Evolutionary conservation across 805 yeast species (phyloP), one percentile per base, ranked within the genome.

Genomic region (Lipomyces japonicus): DNA sequence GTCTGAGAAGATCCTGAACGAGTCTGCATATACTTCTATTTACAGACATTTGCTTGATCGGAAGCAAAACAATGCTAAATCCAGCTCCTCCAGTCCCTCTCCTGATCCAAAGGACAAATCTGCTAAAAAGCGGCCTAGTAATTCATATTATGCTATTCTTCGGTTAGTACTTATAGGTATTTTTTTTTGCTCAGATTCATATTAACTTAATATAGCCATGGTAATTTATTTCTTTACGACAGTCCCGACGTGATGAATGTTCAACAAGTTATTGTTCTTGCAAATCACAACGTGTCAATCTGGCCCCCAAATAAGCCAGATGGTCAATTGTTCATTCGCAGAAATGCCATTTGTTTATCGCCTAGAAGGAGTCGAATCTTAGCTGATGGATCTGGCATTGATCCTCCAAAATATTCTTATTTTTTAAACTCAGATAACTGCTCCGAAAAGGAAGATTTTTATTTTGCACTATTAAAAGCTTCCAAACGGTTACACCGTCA

Each of bases 391-490:
- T 12, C 12, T 2, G 10, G 5, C 16, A 38, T 30, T 32, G 38
- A 37, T 10, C 51, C 66, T 2, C 73, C 75, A 1, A 60, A 63
- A n/a, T 60, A 61, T 49, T 64, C 75, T 4, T 77, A 78, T 60
- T 91, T 77, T 65, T 67, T 91, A 2, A 86, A 88, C 65, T 77
- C 83, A 39, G 95, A 88, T 59, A 75, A 80, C 42, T 87, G 89
- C 58, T 76, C 76, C 48, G 89, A 84, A 41, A 91, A 91, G 62
- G 98, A 93, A 66, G 96, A 91, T 65, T 82, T 96, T 85, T 93
- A 91, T 65, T 89, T 88, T 67, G 81, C 86, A 0, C 71, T 93
- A 47, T 73, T 91, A n/a, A 73, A 82, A 49, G 95, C 95, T 0
- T 78, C 91, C 0, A 84, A 83, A 52, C 67, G 51, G 9, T 14